Conservation (phyloP, 352 stramenopile species). For the Aphanomyces euteiches region DNA sequence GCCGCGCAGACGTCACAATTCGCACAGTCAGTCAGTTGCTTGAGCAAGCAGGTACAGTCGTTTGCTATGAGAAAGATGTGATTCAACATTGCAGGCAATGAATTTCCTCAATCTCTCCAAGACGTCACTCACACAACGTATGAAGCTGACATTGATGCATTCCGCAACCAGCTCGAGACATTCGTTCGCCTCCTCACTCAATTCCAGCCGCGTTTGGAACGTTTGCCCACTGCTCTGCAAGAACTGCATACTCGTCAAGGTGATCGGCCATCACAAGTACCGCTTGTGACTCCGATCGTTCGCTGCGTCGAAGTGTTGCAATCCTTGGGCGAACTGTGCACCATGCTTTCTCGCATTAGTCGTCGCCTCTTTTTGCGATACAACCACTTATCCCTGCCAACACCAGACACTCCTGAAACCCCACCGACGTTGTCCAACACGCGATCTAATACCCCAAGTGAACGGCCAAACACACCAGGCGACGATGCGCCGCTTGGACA, state of each 20-base stretch:
- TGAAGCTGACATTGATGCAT: constrained; percentile 35
- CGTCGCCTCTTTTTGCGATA: constrained; percentile 18
- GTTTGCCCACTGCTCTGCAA: constrained; percentile 47
- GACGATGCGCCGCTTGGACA: not conserved
- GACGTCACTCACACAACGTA: not conserved
- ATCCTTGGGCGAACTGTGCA: constrained; percentile 49
- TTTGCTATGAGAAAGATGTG: not conserved
- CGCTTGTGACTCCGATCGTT: constrained; percentile 35
- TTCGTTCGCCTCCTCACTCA: constrained; percentile 45
- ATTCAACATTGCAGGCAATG: not conserved
- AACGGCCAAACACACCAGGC: not conserved
- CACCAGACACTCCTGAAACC: no score
- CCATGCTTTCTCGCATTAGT: constrained; percentile 38
- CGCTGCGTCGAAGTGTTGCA: constrained; percentile 54
- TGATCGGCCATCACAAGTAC: constrained; percentile 21
- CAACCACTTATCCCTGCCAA: not conserved
- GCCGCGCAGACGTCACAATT: not conserved
- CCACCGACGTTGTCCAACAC: not conserved
- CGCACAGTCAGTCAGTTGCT: not conserved
- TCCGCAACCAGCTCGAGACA: constrained; percentile 54
- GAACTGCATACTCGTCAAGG: constrained; percentile 31
- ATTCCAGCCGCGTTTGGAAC: constrained; percentile 47
- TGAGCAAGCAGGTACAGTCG: not conserved
- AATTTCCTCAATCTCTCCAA: not conserved
- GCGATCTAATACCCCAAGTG: not conserved